Percentiles rank a stretch among this genome's conserved stretches.
Evolutionary conservation across 2,329 filamentous ascomycete genomes (phyloP).

Genomic region (Pyrenophora teres): DNA sequence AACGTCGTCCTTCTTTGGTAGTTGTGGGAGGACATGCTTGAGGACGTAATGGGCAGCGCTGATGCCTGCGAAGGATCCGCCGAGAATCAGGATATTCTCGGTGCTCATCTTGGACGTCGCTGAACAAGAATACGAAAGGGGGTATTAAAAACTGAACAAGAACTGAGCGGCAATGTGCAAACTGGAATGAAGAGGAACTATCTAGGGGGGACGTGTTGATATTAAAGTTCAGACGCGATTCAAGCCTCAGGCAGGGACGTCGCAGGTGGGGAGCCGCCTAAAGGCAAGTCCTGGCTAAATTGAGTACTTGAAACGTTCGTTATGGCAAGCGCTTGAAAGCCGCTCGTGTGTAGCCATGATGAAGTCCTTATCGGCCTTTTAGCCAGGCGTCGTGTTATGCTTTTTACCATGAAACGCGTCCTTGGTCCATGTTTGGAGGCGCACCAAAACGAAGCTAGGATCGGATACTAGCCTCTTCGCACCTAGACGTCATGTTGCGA

Average conservation of each 20-base stretch:
- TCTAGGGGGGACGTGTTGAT: conserved; percentile 12
- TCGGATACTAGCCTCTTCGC: conserved; percentile 5
- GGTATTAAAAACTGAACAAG: conserved; percentile 12
- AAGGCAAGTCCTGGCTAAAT: conserved; percentile 6
- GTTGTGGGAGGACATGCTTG: conserved; percentile 41
- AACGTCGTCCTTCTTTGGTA: conserved; percentile 40
- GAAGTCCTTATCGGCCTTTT: neutral
- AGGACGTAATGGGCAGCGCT: conserved; percentile 45
- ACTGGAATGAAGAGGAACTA: conserved; percentile 9
- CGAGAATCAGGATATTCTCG: conserved; percentile 45
- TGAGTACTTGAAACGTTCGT: conserved; percentile 5
- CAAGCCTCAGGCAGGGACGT: conserved; percentile 9
- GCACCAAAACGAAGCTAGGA: conserved; percentile 1
- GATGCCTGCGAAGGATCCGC: conserved; percentile 45
- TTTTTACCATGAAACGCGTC: conserved; percentile 9
- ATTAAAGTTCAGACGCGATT: conserved; percentile 18
- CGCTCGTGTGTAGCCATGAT: conserved; percentile 3
- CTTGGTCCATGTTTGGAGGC: conserved; percentile 4
- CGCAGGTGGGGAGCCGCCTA: conserved; percentile 25
- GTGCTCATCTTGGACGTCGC: conserved; percentile 32
- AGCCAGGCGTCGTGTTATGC: neutral
- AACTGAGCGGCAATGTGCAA: conserved; percentile 7
- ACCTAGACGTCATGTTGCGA: neutral
- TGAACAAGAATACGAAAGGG: neutral
- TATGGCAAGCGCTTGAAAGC: neutral